Percentiles rank a stretch among this genome's conserved stretches.
Conservation (phyloP, 306 rosid genomes). For the Cajanus cajan region DNA sequence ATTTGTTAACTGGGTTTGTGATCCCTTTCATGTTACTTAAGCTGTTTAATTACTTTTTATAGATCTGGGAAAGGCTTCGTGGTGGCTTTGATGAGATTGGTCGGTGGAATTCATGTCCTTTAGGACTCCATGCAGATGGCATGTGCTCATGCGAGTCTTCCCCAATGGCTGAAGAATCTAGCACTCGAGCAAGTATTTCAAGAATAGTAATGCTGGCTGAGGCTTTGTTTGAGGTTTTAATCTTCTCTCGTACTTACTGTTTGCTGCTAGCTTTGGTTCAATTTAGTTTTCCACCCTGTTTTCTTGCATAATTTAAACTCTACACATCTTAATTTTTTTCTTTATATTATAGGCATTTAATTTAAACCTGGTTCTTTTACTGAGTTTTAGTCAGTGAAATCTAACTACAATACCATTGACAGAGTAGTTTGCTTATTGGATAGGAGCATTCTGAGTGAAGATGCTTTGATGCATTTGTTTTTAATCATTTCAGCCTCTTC, state of each 20-base stretch:
- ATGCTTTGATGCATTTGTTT: conserved; percentile 10
- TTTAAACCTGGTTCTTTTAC: background rate
- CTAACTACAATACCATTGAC: conserved; percentile 14
- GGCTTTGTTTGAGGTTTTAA: conserved; percentile 85
- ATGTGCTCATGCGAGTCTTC: conserved; percentile 76
- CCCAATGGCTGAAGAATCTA: conserved; percentile 65
- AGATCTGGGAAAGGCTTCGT: conserved; percentile 96
- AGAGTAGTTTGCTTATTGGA: conserved; percentile 19
- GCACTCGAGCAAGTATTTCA: conserved; percentile 92
- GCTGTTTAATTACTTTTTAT: conserved; percentile 34
- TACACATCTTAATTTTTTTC: background rate
- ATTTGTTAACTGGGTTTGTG: conserved; percentile 13
- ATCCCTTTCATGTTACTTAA: conserved; percentile 11
- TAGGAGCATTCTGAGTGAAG: background rate
- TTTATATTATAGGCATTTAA: background rate
- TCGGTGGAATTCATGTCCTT: conserved; percentile 67
- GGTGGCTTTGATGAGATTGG: conserved; percentile 74
- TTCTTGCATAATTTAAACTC: conserved; percentile 10
- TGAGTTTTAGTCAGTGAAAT: conserved; percentile 3
- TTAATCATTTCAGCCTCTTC: background rate
- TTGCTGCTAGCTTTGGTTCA: conserved; percentile 12
- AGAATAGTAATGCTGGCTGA: conserved; percentile 97
- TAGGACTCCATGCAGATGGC: conserved; percentile 88
- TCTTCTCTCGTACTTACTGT: conserved; percentile 17
- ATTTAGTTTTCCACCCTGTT: conserved; percentile 1